Evolutionary conservation across 768 basidiomycete species (phyloP), one percentile per base, ranked within the genome.

Genomic region (Psilocybe sp.): DNA sequence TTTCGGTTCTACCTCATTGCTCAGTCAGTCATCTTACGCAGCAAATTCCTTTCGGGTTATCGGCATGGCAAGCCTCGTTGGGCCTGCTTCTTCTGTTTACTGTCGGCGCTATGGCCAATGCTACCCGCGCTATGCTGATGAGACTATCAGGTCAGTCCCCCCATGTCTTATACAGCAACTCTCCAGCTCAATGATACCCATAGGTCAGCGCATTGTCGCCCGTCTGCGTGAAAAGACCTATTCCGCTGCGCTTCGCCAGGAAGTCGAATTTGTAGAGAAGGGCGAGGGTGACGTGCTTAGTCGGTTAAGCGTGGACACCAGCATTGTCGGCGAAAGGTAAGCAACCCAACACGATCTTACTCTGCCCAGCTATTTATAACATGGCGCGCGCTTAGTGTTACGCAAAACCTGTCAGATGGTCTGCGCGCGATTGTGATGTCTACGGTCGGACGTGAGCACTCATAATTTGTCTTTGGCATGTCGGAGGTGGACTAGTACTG

Each of bases 221-320:
- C 77, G 92, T 9, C 73, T 92, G 33, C 82, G 95, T 23, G 84
- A 94, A 67, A 76, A 80, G 42, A 90, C 88, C 14, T 98, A 92
- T 64, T 72, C 78, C 6, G 88, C 90, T n/a, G 82, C 92, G 2
- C 74, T 98, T 6, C 78, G 75, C 46, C 92, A 97, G 67, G 95
- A 98, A 65, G 87, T 96, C 20, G 93, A 96, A 64, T 95, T 85
- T 65, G 90, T 95, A 5, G 95, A 97, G 65, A 81, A 80, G 34
- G 92, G 92, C 2, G 92, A 95, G 54, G 96, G 96, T 7, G 96
- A 99, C 64, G 89, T 97, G 8, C 72, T 98, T 39, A 95, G 92
- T 65, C 75, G 96, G 48, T 75, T 98, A 31, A 93, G 89, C 50
- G 87, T 87, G 1, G 96, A 99, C 64, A 90, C 91, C 5, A 90